These are phyloP conservation scores for California macrophylla DNA, from an alignment of 441 rosid genomes.

Conservation along the genomic window DNA sequence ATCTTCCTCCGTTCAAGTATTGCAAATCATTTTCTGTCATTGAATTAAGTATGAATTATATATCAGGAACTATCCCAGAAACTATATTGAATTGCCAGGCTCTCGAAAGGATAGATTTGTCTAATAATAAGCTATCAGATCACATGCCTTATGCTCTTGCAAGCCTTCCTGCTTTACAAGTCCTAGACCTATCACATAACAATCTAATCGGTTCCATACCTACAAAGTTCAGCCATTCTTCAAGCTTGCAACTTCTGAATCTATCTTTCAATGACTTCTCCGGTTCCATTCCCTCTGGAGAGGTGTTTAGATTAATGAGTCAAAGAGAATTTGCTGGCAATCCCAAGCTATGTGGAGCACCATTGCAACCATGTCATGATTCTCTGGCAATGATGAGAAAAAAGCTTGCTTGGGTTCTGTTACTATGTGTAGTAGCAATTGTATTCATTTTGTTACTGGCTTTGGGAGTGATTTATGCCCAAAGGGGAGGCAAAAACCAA, in stretches of 20 bases:
- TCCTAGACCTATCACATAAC: slow-evolving; percentile 61
- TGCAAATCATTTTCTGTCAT: slow-evolving; percentile 54
- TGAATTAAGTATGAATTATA: slow-evolving; percentile 47
- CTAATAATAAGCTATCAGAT: slow-evolving; percentile 45
- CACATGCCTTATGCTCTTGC: slow-evolving; percentile 46
- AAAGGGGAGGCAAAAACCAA: slow-evolving; percentile 40
- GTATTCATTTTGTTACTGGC: slow-evolving; percentile 35
- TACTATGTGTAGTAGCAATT: slow-evolving; percentile 40
- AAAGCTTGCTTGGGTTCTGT: slow-evolving; percentile 41
- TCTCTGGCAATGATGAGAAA: slow-evolving; percentile 36
- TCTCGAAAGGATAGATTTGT: slow-evolving; percentile 45
- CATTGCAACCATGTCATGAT: slow-evolving; percentile 47
- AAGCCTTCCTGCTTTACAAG: slow-evolving; percentile 38
- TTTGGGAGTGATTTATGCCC: slow-evolving; percentile 41
- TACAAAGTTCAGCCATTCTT: slow-evolving; percentile 36
- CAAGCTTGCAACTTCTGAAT: slow-evolving; percentile 38
- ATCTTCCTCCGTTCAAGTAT: slow-evolving; percentile 43
- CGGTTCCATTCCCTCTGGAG: slow-evolving; percentile 51
- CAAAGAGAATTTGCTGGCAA: slow-evolving; percentile 59
- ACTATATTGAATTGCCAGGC: slow-evolving; percentile 45
- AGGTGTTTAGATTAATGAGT: slow-evolving; percentile 50
- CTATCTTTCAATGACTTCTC: slow-evolving; percentile 53
- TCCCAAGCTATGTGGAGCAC: slow-evolving; percentile 66
- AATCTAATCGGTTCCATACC: slow-evolving; percentile 60
- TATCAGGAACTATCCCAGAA: slow-evolving; percentile 44